Percentiles rank a stretch among this genome's conserved stretches.
phyloP scores from a whole-genome alignment of 1,284 basidiomycete species.

The Microbotryum intermedium region DNA sequence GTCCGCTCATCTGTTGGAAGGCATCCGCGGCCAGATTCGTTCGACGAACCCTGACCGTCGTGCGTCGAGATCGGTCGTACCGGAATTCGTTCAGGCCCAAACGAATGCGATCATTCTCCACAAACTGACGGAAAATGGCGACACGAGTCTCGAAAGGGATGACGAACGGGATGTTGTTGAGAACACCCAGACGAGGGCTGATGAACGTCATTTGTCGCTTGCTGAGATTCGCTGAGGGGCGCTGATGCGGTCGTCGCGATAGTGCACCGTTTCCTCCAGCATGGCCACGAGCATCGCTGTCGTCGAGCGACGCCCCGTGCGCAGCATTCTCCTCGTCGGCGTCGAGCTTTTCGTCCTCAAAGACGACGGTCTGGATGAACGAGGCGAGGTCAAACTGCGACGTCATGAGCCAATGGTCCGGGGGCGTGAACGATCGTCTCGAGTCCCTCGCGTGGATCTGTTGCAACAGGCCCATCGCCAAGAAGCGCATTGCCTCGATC shows the following conservation, averaged over 20 bases:
- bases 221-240: constrained; percentile 40
- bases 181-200: constrained; percentile 76
- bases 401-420: constrained; percentile 78
- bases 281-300: not conserved
- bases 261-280: not conserved
- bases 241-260: not conserved
- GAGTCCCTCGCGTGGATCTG: constrained; percentile 80
- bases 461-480: constrained; percentile 64
- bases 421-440: constrained; percentile 64
- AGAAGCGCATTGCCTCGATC: constrained; percentile 52
- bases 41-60: constrained; percentile 53
- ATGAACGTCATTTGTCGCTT: constrained; percentile 65
- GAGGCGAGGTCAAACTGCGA: constrained; percentile 61
- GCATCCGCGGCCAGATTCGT: constrained; percentile 49
- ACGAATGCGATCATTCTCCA: constrained; percentile 50
- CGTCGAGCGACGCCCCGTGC: not conserved
- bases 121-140: constrained; percentile 76
- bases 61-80: constrained; percentile 23
- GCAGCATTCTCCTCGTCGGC: constrained; percentile 3
- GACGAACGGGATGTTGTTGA: constrained; percentile 94
- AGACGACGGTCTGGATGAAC: constrained; percentile 86
- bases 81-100: constrained; percentile 7
- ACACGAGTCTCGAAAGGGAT: constrained; percentile 89
- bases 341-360: constrained; percentile 33
- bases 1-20: constrained; percentile 47